These are phyloP conservation scores for Zygoascus tannicola DNA, from an alignment of 805 yeast species.

Conservation along the genomic window DNA sequence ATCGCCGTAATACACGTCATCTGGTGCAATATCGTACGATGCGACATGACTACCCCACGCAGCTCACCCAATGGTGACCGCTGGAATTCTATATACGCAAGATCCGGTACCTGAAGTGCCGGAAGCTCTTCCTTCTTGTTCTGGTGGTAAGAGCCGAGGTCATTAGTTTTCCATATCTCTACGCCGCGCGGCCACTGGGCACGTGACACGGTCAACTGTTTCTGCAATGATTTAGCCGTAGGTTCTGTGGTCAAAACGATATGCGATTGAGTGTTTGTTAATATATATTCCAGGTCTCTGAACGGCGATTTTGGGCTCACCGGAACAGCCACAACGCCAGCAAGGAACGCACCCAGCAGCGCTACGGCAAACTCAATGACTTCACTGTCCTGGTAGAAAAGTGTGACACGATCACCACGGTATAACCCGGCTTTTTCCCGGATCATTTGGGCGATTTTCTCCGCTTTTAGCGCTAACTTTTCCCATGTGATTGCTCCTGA, in stretches of 20 bases:
- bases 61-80: conserved; percentile 85
- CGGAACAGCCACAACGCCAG: conserved; percentile 93
- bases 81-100: conserved; percentile 90
- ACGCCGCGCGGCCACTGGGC: conserved; percentile 68
- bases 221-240: conserved; percentile 66
- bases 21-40: conserved; percentile 79
- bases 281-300: conserved; percentile 60
- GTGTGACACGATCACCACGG: conserved; percentile 73
- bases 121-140: conserved; percentile 52
- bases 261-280: conserved; percentile 66
- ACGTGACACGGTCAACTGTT: conserved; percentile 38
- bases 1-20: conserved; percentile 68
- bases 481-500: conserved; percentile 76
- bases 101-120: conserved; percentile 62
- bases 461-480: conserved; percentile 70
- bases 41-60: conserved; percentile 89
- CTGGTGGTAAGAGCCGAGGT: conserved; percentile 62
- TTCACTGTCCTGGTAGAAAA: conserved; percentile 77
- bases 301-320: conserved; percentile 65
- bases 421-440: conserved; percentile 62
- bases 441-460: conserved; percentile 78
- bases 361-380: conserved; percentile 80
- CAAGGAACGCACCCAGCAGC: conserved; percentile 80
- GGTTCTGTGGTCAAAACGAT: conserved; percentile 73
- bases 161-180: conserved; percentile 74